These are phyloP conservation scores for Geotrichum armillariae DNA, from an alignment of 1,139 yeast genomes.

Conservation along the genomic window DNA sequence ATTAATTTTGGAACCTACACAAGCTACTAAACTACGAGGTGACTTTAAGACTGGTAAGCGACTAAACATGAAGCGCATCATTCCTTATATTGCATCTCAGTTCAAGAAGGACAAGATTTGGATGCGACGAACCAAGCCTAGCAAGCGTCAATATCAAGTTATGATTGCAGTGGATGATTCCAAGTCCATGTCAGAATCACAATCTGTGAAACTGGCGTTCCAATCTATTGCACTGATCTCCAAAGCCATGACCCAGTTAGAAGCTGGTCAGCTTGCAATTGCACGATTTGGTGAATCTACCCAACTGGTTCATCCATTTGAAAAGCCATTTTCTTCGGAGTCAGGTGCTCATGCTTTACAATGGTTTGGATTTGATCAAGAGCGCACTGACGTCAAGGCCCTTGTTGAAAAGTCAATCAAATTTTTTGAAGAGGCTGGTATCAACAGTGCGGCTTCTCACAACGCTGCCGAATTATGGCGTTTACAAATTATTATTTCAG, in stretches of 20 bases:
- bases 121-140: conserved; percentile 96
- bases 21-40: conserved; percentile 90
- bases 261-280: conserved; percentile 89
- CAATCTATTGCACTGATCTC: conserved; percentile 93
- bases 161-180: conserved; percentile 98
- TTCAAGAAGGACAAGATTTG: conserved; percentile 98
- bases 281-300: conserved; percentile 89
- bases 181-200: conserved; percentile 94
- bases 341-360: conserved; percentile 83
- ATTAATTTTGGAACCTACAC: conserved; percentile 89
- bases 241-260: conserved; percentile 89
- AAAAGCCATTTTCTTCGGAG: conserved; percentile 77
- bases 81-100: conserved; percentile 96
- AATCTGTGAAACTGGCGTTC: conserved; percentile 87
- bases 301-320: conserved; percentile 86
- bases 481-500: conserved; percentile 86
- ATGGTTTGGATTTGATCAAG: conserved; percentile 89
- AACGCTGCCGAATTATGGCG: conserved; percentile 72
- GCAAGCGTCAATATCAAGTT: conserved; percentile 94
- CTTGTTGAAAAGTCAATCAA: conserved; percentile 71
- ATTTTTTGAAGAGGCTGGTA: conserved; percentile 66
- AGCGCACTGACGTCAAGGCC: conserved; percentile 77
- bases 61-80: conserved; percentile 94
- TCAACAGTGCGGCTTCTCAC: conserved; percentile 26
- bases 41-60: conserved; percentile 98